These are phyloP conservation scores for Vigna unguiculata DNA, from an alignment of 306 rosid species.

Conservation along the genomic window DNA sequence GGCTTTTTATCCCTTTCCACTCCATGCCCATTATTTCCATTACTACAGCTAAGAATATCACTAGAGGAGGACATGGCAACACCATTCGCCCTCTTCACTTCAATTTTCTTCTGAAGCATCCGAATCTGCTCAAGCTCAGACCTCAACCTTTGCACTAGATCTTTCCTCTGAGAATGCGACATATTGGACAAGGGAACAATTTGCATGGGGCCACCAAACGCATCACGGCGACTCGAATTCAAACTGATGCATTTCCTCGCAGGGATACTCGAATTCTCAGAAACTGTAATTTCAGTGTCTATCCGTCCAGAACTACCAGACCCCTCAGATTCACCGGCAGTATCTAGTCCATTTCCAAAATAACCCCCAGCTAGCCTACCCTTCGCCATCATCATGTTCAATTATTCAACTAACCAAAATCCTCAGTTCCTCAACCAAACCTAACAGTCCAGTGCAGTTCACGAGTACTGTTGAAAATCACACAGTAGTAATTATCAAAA, in stretches of 20 bases:
- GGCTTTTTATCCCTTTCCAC: conserved; percentile 51
- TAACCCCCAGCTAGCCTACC: conserved; percentile 64
- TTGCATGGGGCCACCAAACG: conserved; percentile 55
- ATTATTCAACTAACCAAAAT: conserved; percentile 15
- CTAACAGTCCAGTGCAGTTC: conserved; percentile 6
- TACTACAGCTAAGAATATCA: conserved; percentile 76
- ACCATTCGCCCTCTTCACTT: conserved; percentile 59
- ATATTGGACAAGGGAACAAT: conserved; percentile 67
- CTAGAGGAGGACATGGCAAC: conserved; percentile 73
- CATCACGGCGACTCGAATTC: conserved; percentile 51
- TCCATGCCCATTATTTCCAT: conserved; percentile 56
- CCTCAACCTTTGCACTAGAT: conserved; percentile 57
- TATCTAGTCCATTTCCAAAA: conserved; percentile 56
- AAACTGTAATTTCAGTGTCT: conserved; percentile 71
- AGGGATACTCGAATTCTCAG: conserved; percentile 71
- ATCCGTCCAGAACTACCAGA: conserved; percentile 80
- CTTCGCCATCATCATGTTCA: conserved; percentile 53
- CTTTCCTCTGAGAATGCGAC: conserved; percentile 58
- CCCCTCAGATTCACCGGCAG: conserved; percentile 76
- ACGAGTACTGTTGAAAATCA: conserved; percentile 27
- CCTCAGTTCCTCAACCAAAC: conserved; percentile 4
- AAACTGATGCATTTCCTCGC: conserved; percentile 69
- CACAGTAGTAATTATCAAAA: conserved; percentile 5
- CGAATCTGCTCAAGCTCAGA: conserved; percentile 74
- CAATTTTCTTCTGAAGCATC: conserved; percentile 66